Evolutionary conservation across 306 rosid species (phyloP).

Genomic region (Castanospermum australe): DNA sequence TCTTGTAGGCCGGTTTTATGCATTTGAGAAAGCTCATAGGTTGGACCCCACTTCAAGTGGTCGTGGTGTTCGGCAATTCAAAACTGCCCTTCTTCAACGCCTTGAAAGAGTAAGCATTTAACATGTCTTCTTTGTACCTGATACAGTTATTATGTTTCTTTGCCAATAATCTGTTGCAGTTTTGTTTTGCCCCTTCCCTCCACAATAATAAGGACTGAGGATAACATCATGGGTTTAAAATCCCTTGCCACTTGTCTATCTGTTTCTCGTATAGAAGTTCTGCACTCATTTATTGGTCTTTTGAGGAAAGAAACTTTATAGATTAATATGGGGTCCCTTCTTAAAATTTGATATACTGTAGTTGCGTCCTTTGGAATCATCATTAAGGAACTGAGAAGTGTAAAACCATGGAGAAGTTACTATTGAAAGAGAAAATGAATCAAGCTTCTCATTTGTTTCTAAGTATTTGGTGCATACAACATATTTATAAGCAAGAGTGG

Average conservation of each 20-base stretch:
- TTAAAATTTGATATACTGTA: neutral
- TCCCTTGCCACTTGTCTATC: neutral
- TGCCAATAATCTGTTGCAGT: neutral
- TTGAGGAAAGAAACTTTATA: neutral
- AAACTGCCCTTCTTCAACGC: slow-evolving; percentile 95
- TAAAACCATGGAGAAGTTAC: neutral
- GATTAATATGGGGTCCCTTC: neutral
- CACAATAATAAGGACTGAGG: neutral
- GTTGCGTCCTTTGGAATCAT: neutral
- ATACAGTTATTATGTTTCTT: neutral
- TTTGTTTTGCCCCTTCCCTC: neutral
- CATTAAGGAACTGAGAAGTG: neutral
- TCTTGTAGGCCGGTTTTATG: slow-evolving; percentile 88
- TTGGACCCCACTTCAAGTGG: slow-evolving; percentile 97
- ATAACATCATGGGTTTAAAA: neutral
- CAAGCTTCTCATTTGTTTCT: neutral
- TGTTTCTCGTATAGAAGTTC: neutral
- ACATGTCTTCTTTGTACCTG: neutral
- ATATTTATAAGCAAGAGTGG: neutral
- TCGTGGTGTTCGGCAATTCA: slow-evolving; percentile 97
- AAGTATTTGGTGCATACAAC: neutral
- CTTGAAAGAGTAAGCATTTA: slow-evolving; percentile 75
- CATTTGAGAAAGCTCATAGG: slow-evolving; percentile 97
- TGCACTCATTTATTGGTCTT: neutral
- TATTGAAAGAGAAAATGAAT: neutral